Base-by-base conservation (phyloP, 1,139 yeast genomes). In the Geotrichum candidum region DNA sequence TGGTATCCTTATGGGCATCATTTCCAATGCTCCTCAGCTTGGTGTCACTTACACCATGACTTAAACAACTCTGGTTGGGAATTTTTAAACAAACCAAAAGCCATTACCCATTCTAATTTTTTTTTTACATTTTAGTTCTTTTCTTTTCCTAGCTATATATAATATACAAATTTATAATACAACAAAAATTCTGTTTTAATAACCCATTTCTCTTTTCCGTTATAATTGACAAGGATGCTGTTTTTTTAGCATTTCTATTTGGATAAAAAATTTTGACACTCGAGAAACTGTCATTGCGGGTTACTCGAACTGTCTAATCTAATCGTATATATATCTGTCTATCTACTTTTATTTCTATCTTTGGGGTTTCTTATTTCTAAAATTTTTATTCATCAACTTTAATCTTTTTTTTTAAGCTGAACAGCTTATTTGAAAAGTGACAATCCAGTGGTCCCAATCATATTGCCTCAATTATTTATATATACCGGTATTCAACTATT, bases 1-100 rank as follows among this genome's bases (percentile, higher is more conserved):
- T 46, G 94, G 94, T 69, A 67, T 86, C 45, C 66, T 86, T 58
- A 85, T 83, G 69, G 91, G 82, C 53, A 84, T 87, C 63, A 82
- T 87, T 61, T 71, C 86, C 65, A 82, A 87, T 66, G 87, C 92
- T 57, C 92, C 94, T 64, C 78, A 79, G 61, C 75, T 75, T 64
- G 85, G 84, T 27, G 78, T 72, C 10, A 65, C 25, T 33, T 65
- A 65, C 61, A 29, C 29, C 10, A 62, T 62, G 64, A 55, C 51
- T 27, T 54, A 41, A 53, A 7, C 18, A 15, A 15, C 10, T 9
- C 23, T n/a, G 23, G 7, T n/a, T n/a, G 48, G 13, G 1, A n/a
- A n/a, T 13, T 38, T 38, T 41, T n/a, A n/a, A 7, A n/a, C n/a
- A 41, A 41, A 41, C 11, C n/a, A 41, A 41, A 15, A 41, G 13